These are phyloP conservation scores for Domatiomyces catenatus DNA, from an alignment of 2,329 filamentous ascomycete species.

Conservation along the genomic window DNA sequence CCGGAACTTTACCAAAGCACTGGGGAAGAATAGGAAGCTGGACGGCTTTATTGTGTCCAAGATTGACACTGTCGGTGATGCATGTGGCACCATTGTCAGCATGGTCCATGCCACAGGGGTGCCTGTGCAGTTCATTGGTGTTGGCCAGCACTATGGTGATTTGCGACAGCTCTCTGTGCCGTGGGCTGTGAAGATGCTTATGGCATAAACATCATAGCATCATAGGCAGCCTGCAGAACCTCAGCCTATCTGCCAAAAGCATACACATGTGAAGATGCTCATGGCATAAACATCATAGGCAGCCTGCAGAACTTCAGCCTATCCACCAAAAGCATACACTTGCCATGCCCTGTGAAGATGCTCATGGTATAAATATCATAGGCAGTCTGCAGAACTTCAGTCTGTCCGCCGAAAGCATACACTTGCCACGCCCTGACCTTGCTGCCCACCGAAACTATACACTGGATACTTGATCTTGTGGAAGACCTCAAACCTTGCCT, in stretches of 20 bases:
- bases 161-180: conserved; percentile 48
- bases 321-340: too few species aligned
- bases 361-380: background rate
- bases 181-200: conserved; percentile 46
- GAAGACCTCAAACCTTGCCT: conserved; percentile 40
- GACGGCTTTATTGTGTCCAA: conserved; percentile 98
- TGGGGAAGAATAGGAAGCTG: conserved; percentile 62
- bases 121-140: conserved; percentile 80
- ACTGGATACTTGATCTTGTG: conserved; percentile 64
- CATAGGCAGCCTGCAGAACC: too few species aligned
- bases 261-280: background rate
- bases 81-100: conserved; percentile 89
- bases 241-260: too few species aligned
- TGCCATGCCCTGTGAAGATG: conserved; percentile 1
- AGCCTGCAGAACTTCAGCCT: too few species aligned
- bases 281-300: too few species aligned
- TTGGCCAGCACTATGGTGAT: conserved; percentile 53
- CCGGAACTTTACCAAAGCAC: conserved; percentile 86
- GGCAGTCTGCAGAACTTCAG: background rate
- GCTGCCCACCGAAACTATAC: conserved; percentile 77
- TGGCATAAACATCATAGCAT: too few species aligned
- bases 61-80: conserved; percentile 98
- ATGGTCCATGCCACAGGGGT: conserved; percentile 97
- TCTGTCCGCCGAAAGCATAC: conserved; percentile 54
- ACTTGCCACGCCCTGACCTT: conserved; percentile 78